Evolutionary conservation across 352 stramenopile species (phyloP).

Genomic region (Phytophthora quininea): DNA sequence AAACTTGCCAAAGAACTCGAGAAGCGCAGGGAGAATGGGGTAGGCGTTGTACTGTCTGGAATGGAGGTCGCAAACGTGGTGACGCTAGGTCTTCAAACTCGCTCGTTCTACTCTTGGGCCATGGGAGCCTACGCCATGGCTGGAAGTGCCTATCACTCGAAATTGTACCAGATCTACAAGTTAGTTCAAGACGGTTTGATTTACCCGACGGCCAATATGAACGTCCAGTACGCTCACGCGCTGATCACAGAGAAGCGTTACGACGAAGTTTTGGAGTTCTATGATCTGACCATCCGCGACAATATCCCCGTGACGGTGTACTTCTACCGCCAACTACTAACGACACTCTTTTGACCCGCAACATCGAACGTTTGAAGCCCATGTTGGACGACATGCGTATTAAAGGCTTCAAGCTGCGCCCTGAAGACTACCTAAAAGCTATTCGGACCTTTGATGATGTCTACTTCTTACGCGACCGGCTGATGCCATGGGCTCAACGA

Average conservation of each 20-base stretch:
- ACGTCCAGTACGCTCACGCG: conserved; percentile 54
- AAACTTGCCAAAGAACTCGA: conserved; percentile 43
- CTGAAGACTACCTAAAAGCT: conserved; percentile 55
- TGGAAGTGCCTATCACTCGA: conserved; percentile 26
- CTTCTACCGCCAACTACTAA: conserved; percentile 68
- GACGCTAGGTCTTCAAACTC: conserved; percentile 48
- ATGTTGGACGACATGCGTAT: conserved; percentile 70
- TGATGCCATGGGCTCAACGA: conserved; percentile 12
- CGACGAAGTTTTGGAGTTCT: conserved; percentile 58
- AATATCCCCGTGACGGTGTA: conserved; percentile 57
- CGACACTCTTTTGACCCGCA: conserved; percentile 40
- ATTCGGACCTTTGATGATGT: conserved; percentile 53
- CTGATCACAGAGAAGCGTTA: conserved; percentile 44
- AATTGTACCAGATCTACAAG: conserved; percentile 60
- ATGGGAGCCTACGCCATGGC: conserved; percentile 48
- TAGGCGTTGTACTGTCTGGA: conserved; percentile 28
- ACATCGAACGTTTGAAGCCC: conserved; percentile 37
- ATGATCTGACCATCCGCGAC: conserved; percentile 41
- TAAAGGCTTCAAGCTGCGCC: conserved; percentile 68
- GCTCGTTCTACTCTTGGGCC: conserved; percentile 74
- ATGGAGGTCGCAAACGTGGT: conserved; percentile 44
- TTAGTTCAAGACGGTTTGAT: conserved; percentile 38
- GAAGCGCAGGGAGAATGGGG: conserved; percentile 25
- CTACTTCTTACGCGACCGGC: conserved; percentile 44
- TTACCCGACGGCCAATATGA: conserved; percentile 76